Evolutionary conservation across 345 rosid species (phyloP).

Genomic region (Melaleuca alternifolia): DNA sequence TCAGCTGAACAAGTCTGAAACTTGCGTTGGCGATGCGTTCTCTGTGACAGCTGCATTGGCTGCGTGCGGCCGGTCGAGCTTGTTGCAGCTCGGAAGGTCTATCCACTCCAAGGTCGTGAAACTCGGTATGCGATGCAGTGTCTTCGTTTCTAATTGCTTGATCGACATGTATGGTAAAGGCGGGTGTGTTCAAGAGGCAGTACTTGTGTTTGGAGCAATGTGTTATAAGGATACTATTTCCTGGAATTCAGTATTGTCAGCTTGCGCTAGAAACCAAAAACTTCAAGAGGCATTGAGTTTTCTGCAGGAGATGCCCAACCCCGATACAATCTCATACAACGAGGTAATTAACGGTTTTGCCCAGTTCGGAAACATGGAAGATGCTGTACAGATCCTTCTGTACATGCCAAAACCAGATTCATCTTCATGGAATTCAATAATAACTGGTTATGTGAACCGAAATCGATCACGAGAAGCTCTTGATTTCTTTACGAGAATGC

Average conservation of each 20-base stretch:
- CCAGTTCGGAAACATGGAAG: slow-evolving; percentile 42
- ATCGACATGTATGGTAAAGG: slow-evolving; percentile 86
- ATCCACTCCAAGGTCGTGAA: slow-evolving; percentile 57
- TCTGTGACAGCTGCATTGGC: slow-evolving; percentile 55
- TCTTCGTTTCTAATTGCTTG: slow-evolving; percentile 58
- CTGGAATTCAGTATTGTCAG: slow-evolving; percentile 75
- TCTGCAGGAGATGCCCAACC: slow-evolving; percentile 46
- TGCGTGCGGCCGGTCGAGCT: slow-evolving; percentile 42
- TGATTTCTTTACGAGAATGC: slow-evolving; percentile 47
- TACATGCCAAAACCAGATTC: slow-evolving; percentile 51
- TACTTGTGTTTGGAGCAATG: slow-evolving; percentile 34
- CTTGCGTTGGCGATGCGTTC: slow-evolving; percentile 34
- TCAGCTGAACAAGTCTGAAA: slow-evolving; percentile 34
- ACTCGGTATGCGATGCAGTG: slow-evolving; percentile 29
- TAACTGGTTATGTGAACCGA: slow-evolving; percentile 57
- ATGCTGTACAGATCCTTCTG: slow-evolving; percentile 31
- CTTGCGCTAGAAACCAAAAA: slow-evolving; percentile 47
- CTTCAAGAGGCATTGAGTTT: slow-evolving; percentile 42
- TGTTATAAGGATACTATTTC: slow-evolving; percentile 50
- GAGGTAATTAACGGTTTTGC: slow-evolving; percentile 55
- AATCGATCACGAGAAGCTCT: slow-evolving; percentile 37
- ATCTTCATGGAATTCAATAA: slow-evolving; percentile 78
- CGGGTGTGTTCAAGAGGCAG: slow-evolving; percentile 43
- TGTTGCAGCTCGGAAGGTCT: slow-evolving; percentile 27
- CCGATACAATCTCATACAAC: slow-evolving; percentile 65